Base-by-base conservation (phyloP, 352 stramenopile species). In the Phytophthora agathidicida region DNA sequence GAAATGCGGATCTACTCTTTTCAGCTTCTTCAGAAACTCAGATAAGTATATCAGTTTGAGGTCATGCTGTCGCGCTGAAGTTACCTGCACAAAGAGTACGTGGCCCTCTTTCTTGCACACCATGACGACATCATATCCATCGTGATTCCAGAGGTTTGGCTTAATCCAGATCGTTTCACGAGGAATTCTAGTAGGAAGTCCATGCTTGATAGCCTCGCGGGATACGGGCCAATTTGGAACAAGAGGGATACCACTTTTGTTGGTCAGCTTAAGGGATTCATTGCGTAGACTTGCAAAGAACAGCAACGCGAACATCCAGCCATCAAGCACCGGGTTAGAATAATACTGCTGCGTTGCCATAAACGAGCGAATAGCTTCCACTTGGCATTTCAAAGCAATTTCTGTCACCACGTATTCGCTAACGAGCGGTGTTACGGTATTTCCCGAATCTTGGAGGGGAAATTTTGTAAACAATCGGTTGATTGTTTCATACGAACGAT, bases 281-380 rank as follows among this genome's bases (percentile, higher is more conserved):
- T 53, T 45, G 31, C 31, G 58, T 50, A 60, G 33, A 50, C n/a
- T 55, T 11, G 42, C 27, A 23, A 59, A 66, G n/a, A 61, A 66
- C 2, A 38, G n/a, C 7, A 60, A 30, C 19, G 55, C 48, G 26
- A 66, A 26, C 32, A 51, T 60, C 58, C 58, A 66, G 36, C 39
- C 35, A 28, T 67, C 33, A 20, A 50, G 46, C 3, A 31, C 49
- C 14, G 41, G 26, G 19, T 55, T 51, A 9, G 36, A 39, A 11
- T 6, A 19, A 2, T 37, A 31, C 44, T 13, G 16, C 26, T 30
- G 43, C n/a, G 24, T 49, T 4, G 41, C 26, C 24, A 44, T 48
- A 17, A 66, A 52, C 13, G 20, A 43, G 17, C 51, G 46, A 36
- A 59, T 47, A 13, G 22, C 31, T 10, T 47, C 32, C 17, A 31